phyloP scores from a whole-genome alignment of 495 filamentous ascomycete species.

The Usnea hakonensis region DNA sequence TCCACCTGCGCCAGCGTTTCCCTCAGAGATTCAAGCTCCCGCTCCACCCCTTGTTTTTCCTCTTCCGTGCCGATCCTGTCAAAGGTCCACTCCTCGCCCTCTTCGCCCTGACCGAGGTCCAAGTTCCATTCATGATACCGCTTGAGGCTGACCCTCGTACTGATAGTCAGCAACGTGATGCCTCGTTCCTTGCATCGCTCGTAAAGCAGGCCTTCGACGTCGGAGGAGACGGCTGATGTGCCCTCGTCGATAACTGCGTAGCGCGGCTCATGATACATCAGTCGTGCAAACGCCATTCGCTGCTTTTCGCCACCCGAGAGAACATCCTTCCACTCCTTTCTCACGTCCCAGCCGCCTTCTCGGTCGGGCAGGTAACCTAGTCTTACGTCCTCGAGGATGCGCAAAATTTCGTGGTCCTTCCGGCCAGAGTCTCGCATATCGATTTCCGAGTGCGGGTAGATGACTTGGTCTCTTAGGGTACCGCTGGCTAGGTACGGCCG shows the following conservation, averaged over 20 bases:
- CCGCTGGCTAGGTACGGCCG: slow-evolving; percentile 88
- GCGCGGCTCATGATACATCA: slow-evolving; percentile 90
- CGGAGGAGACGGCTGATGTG: slow-evolving; percentile 84
- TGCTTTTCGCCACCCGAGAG: slow-evolving; percentile 98
- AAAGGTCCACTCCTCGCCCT: slow-evolving; percentile 67
- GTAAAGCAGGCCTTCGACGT: slow-evolving; percentile 92
- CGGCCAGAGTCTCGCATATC: slow-evolving; percentile 83
- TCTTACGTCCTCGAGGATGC: slow-evolving; percentile 70
- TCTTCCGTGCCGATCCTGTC: slow-evolving; percentile 86
- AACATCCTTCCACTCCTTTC: slow-evolving; percentile 98
- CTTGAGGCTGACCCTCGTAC: slow-evolving; percentile 84
- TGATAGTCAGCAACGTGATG: slow-evolving; percentile 91
- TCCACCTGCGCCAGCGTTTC: slow-evolving; percentile 74
- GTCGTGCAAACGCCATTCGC: slow-evolving; percentile 76
- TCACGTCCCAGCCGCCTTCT: slow-evolving; percentile 93
- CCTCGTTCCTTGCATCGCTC: slow-evolving; percentile 85
- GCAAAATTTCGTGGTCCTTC: slow-evolving; percentile 63
- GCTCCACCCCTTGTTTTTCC: slow-evolving; percentile 86
- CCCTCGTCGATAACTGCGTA: slow-evolving; percentile 95
- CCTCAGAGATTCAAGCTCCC: slow-evolving; percentile 74
- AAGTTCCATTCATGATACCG: slow-evolving; percentile 91
- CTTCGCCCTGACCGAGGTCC: slow-evolving; percentile 63
- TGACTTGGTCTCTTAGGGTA: slow-evolving; percentile 95
- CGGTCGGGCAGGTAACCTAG: slow-evolving; percentile 84
- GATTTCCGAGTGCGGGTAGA: slow-evolving; percentile 90